phyloP scores from a whole-genome alignment of 225 moss, liverwort and hornwort genomes.

The Sphagnum contortum region DNA sequence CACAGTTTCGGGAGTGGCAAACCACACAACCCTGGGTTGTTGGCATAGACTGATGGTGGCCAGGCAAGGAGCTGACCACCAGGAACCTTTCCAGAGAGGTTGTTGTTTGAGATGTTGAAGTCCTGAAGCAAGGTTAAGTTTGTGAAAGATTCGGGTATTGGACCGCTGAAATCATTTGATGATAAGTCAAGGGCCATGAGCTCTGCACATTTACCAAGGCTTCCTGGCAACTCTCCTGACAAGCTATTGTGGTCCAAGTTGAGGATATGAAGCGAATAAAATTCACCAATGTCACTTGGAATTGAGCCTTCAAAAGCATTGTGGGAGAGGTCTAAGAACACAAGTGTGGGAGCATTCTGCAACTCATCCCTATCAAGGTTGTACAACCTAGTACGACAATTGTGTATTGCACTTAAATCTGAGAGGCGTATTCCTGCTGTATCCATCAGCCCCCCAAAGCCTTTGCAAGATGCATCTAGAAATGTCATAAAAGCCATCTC shows the following conservation, averaged over 20 bases:
- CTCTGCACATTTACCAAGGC: not conserved
- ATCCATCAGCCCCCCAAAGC: conserved; percentile 2
- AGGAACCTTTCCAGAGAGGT: conserved; percentile 5
- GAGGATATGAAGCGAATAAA: not conserved
- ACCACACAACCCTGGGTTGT: conserved; percentile 5
- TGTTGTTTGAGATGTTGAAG: conserved; percentile 8
- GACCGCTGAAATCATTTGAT: not conserved
- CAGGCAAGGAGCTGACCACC: conserved; percentile 9
- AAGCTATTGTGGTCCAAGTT: conserved; percentile 2
- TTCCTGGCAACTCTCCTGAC: conserved; percentile 1
- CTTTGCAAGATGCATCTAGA: not conserved
- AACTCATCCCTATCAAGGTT: not conserved
- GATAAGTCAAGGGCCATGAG: not conserved
- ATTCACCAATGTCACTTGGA: not conserved
- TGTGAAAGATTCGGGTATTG: conserved; percentile 2
- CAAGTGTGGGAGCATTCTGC: not conserved
- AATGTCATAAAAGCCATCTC: not conserved
- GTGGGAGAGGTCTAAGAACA: conserved; percentile 3
- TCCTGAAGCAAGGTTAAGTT: not conserved
- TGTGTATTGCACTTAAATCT: not conserved
- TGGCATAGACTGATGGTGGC: conserved; percentile 1
- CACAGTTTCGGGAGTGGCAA: not conserved
- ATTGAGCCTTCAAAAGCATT: not conserved
- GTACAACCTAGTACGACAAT: not conserved
- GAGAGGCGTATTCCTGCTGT: not conserved